Conservation (phyloP, 2,329 filamentous ascomycete genomes). For the Huntiella decipiens region DNA sequence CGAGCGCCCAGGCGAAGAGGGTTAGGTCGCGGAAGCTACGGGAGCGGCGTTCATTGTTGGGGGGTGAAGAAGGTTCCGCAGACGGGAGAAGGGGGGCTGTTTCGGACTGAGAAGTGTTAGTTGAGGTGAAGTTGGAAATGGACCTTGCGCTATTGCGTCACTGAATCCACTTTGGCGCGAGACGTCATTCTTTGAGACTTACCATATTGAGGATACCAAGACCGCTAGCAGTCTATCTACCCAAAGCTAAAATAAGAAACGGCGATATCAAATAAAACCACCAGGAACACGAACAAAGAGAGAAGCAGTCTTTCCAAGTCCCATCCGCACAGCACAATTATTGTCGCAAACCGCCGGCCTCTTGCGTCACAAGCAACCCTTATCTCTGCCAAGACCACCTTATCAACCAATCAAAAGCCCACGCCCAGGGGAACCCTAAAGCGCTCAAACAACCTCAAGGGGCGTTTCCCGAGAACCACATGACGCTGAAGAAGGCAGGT, state of each 20-base stretch:
- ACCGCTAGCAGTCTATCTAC: neutral
- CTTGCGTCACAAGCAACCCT: neutral
- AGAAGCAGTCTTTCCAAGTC: neutral
- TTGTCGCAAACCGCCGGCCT: neutral
- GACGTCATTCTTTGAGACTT: slow-evolving; percentile 1
- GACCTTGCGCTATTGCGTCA: slow-evolving; percentile 4
- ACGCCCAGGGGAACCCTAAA: too few relatives aligned
- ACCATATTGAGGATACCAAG: slow-evolving; percentile 6
- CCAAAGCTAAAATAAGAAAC: neutral
- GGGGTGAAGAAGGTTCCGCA: slow-evolving; percentile 17
- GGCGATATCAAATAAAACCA: neutral
- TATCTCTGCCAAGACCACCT: neutral
- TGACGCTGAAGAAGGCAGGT: neutral
- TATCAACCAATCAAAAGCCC: slow-evolving; percentile 7
- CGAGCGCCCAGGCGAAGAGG: slow-evolving; percentile 63
- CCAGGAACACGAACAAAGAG: neutral
- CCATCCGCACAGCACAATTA: neutral
- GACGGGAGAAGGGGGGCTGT: slow-evolving; percentile 18
- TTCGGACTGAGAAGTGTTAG: slow-evolving; percentile 2
- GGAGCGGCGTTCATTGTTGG: slow-evolving; percentile 14
- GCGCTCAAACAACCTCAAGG: too few relatives aligned
- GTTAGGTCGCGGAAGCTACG: slow-evolving; percentile 47
- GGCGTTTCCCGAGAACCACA: neutral
- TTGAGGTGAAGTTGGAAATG: neutral
- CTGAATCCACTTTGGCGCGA: neutral